Percentiles rank a stretch among this genome's conserved stretches.
phyloP scores from a whole-genome alignment of 495 filamentous ascomycete species.

The Cudoniella acicularis region DNA sequence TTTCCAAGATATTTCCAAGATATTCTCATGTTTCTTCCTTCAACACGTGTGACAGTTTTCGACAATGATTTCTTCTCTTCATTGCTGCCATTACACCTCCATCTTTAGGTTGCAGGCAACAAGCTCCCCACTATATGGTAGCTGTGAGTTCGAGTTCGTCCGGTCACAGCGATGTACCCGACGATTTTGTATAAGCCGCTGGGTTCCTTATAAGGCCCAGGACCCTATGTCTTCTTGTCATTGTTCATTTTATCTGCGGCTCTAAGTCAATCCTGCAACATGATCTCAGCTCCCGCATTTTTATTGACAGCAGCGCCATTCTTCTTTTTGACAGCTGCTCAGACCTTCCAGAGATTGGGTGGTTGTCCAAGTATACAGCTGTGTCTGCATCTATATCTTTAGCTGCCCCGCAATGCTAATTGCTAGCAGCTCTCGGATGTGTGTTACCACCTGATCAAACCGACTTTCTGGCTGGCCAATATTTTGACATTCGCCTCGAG shows the following conservation, averaged over 20 bases:
- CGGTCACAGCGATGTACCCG: not conserved
- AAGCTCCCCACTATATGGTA: not conserved
- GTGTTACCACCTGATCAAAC: constrained; percentile 70
- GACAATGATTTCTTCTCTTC: not conserved
- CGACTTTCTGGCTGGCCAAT: constrained; percentile 71
- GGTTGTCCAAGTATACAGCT: constrained; percentile 56
- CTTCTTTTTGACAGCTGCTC: constrained; percentile 36
- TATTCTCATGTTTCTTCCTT: not conserved
- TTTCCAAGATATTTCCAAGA: not conserved
- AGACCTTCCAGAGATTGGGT: constrained; percentile 68
- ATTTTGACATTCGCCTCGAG: constrained; percentile 73
- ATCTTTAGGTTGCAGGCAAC: not conserved
- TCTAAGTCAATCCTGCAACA: not conserved
- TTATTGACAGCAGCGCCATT: constrained; percentile 4
- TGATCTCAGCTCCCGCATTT: constrained; percentile 5
- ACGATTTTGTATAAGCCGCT: not conserved
- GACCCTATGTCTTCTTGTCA: constrained; percentile 1
- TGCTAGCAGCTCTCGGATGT: constrained; percentile 52
- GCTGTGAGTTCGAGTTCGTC: not conserved
- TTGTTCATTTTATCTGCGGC: not conserved
- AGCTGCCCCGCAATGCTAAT: not conserved
- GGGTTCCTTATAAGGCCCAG: not conserved
- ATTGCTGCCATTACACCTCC: not conserved
- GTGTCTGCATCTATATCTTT: not conserved
- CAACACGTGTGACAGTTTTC: not conserved